Percentiles rank a stretch among this genome's conserved stretches.
phyloP scores from a whole-genome alignment of 306 rosid species.

The Senna siamea region DNA sequence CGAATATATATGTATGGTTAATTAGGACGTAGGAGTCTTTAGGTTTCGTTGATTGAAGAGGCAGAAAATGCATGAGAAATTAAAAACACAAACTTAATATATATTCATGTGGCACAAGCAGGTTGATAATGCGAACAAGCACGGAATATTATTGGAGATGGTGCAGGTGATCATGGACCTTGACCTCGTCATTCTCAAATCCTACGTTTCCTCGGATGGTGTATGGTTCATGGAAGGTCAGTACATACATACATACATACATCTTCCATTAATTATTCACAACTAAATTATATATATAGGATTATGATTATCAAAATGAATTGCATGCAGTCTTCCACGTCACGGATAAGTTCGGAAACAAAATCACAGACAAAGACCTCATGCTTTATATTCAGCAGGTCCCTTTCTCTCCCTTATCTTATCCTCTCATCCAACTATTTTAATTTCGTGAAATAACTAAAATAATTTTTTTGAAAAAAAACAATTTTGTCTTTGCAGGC shows the following conservation, averaged over 20 bases:
- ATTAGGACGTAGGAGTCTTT: too few relatives aligned
- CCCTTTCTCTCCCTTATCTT: background rate
- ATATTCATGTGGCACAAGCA: conserved; percentile 8
- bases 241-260: background rate
- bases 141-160: conserved; percentile 72
- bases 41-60: background rate
- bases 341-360: conserved; percentile 63
- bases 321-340: conserved; percentile 73
- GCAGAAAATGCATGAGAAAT: background rate
- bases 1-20: too few relatives aligned
- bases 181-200: conserved; percentile 70
- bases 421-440: too few relatives aligned
- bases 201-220: conserved; percentile 76
- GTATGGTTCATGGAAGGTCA: conserved; percentile 86
- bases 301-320: too few relatives aligned
- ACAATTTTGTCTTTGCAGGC: conserved; percentile 45
- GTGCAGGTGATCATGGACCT: conserved; percentile 79
- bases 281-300: too few relatives aligned
- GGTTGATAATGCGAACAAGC: conserved; percentile 81
- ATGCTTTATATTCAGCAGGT: conserved; percentile 66
- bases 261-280: background rate
- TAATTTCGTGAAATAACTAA: too few relatives aligned
- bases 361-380: conserved; percentile 62
- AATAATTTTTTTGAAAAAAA: too few relatives aligned
- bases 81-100: too few relatives aligned